A percentile compares a stretch with the other conserved stretches of the same genome.
phyloP scores from a whole-genome alignment of 768 basidiomycete species.

The Mycena belliarum region DNA sequence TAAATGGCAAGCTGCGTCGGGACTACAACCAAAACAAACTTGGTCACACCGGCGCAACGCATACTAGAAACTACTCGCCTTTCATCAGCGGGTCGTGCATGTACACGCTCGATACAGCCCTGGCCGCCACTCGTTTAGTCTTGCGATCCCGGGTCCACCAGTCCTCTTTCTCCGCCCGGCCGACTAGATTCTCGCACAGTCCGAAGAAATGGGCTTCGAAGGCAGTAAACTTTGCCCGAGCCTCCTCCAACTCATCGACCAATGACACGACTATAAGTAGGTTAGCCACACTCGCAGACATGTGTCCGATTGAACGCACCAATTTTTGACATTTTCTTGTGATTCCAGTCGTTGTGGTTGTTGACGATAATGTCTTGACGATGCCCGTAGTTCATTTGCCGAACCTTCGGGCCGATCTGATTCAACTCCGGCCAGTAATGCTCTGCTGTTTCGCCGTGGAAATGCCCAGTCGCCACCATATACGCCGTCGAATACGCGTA shows the following conservation, averaged over 20 bases:
- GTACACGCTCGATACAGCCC: neutral
- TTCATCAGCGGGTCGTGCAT: neutral
- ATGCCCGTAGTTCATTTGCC: slow-evolving; percentile 25
- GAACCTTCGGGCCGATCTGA: slow-evolving; percentile 15
- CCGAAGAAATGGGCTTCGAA: neutral
- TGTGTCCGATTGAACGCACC: neutral
- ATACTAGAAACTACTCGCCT: neutral
- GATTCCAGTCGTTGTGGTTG: slow-evolving; percentile 24
- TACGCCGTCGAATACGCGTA: slow-evolving; percentile 19
- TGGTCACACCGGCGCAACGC: neutral
- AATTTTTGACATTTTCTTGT: slow-evolving; percentile 11
- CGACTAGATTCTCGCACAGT: neutral
- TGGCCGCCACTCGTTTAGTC: neutral
- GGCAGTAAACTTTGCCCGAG: neutral
- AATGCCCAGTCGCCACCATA: slow-evolving; percentile 17
- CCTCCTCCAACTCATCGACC: neutral
- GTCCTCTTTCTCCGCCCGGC: neutral
- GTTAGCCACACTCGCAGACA: too few relatives aligned
- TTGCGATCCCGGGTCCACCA: neutral
- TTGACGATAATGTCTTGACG: slow-evolving; percentile 24
- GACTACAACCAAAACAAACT: neutral
- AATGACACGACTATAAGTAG: neutral
- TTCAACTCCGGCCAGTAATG: slow-evolving; percentile 1
- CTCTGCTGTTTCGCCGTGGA: slow-evolving; percentile 5
- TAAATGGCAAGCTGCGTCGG: neutral